phyloP scores from a whole-genome alignment of 2,329 filamentous ascomycete species.

The Plectosphaerella sp. region DNA sequence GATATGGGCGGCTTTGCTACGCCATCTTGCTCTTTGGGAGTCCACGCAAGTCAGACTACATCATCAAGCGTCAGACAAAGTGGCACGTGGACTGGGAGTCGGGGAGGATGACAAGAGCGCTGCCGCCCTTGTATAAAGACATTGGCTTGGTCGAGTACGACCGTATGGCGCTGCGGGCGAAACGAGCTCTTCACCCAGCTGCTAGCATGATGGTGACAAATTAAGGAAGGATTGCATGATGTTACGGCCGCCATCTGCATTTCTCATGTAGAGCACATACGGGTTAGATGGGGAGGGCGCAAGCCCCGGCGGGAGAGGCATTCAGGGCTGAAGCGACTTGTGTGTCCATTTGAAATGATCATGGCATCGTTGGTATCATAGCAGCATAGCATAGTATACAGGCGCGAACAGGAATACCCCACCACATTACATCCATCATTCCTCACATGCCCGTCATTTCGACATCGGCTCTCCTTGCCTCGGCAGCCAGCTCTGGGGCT shows the following conservation, averaged over 20 bases:
- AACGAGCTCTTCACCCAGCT: background rate
- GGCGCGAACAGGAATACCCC: background rate
- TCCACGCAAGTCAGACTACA: conserved; percentile 53
- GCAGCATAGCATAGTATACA: conserved; percentile 2
- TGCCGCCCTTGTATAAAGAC: conserved; percentile 51
- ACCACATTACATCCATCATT: background rate
- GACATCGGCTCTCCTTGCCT: conserved; percentile 41
- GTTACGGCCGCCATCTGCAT: background rate
- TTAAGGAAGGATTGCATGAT: background rate
- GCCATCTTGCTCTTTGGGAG: conserved; percentile 52
- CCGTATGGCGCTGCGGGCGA: background rate
- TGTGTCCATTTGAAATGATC: background rate
- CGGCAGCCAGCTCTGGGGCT: conserved; percentile 42
- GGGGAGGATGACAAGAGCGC: conserved; percentile 48
- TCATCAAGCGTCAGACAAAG: conserved; percentile 51
- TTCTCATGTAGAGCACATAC: background rate
- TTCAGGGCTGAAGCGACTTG: background rate
- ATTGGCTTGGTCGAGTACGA: conserved; percentile 23
- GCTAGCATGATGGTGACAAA: background rate
- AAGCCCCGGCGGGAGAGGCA: background rate
- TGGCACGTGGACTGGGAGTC: conserved; percentile 58
- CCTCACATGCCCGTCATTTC: conserved; percentile 27
- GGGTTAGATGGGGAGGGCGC: background rate
- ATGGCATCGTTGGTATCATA: conserved; percentile 3
- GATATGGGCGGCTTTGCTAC: conserved; percentile 58